phyloP scores from a whole-genome alignment of 2,329 filamentous ascomycete species.

The Fusarium nygamai region DNA sequence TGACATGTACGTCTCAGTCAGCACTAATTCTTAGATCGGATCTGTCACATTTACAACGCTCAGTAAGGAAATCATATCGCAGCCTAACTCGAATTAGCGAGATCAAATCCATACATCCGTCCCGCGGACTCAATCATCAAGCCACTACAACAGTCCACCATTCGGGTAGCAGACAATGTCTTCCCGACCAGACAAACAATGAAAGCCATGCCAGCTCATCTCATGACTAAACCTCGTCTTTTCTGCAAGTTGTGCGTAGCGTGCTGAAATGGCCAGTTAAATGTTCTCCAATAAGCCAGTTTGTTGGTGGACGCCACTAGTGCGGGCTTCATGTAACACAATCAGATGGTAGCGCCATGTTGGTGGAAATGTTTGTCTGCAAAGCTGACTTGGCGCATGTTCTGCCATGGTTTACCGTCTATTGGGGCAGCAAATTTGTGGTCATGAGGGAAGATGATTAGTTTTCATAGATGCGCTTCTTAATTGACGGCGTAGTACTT shows the following conservation, averaged over 20 bases:
- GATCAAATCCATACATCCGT: no score
- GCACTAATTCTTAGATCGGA: background rate
- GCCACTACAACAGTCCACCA: background rate
- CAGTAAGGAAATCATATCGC: no score
- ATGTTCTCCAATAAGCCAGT: background rate
- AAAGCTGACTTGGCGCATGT: background rate
- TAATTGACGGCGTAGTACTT: background rate
- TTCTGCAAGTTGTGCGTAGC: background rate
- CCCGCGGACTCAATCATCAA: no score
- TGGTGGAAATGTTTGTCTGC: background rate
- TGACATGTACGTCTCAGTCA: no score
- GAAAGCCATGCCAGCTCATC: background rate
- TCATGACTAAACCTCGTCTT: rapidly evolving
- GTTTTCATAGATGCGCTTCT: no score
- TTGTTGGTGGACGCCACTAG: background rate
- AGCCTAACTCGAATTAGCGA: no score
- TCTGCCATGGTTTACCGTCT: background rate
- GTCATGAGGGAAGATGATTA: rapidly evolving
- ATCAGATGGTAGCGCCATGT: background rate
- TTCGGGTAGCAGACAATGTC: background rate
- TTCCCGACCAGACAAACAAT: background rate
- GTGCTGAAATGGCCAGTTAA: background rate
- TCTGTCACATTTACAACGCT: no score
- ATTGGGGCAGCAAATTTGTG: rapidly evolving
- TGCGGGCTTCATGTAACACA: background rate